Base-by-base conservation (phyloP, 75 land plant genomes). In the Picea glauca region DNA sequence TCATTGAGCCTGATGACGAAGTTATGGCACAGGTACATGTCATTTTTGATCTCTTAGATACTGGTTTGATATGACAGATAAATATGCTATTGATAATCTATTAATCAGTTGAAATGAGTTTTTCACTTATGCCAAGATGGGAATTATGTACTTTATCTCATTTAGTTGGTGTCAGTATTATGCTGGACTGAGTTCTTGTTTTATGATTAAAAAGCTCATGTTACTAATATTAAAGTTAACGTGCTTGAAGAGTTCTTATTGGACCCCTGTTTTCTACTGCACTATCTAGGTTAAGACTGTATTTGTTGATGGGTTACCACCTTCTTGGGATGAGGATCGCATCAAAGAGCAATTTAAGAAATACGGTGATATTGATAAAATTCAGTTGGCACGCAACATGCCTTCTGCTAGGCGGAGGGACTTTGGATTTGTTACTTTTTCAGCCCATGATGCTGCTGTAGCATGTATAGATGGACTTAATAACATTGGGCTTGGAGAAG, bases 351-450 rank as follows among this genome's bases (percentile, higher is more conserved):
- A 86, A 33, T 86, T 93, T 46, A 88, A 87, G 80, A 84, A 81
- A 63, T 92, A 77, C 88, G 96, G 96, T 32, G 84, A 82, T 58
- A 88, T 96, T 76, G 94, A 90, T 58, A 88, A 87, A 66, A 83
- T 96, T 76, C 93, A 87, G 58, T 87, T 96, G 58, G 96, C 96
- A 5, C 92, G 97, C 1, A 90, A 93, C 72, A 92, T 88, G 90
- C 88, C 93, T 58, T 85, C 92, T 21, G 91, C 96, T 7, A 91
- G 86, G 81, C 86, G 96, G 70, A 93, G 91, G 63, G 96, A 96
- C 83, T 96, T 90, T 89, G 99, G 98, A 4, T 96, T 96, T 83
- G 93, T 96, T 2, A 87, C 90, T 5, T 96, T 90, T 87, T 84
- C 81, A 20, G 78, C 90, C 13, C 97, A 93, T 66, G 99, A 94